Base-by-base conservation (phyloP, 2,329 filamentous ascomycete genomes). In the Curvularia spicifera region DNA sequence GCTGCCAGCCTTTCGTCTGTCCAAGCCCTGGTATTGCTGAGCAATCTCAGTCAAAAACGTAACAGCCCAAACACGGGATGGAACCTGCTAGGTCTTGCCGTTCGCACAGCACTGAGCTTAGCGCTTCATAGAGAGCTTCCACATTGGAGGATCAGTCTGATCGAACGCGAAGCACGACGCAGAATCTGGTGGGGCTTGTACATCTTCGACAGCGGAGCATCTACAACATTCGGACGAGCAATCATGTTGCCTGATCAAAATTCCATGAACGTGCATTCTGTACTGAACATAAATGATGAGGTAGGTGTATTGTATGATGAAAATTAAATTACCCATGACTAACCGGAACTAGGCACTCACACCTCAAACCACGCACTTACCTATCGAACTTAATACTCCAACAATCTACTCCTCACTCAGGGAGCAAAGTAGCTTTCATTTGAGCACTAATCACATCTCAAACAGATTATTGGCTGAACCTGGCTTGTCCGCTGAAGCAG, bases 201-300 rank as follows among this genome's bases (percentile, higher is more conserved):
- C 28, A 68, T 70, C 8, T 70, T 70, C 46, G 68, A 70, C 28
- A 70, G 68, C 39, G 68, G 68, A 22, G 68, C 68, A 12, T 70
- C 68, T 20, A 70, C 65, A 1, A 70, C 68, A 8, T 69, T 70
- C 18, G 68, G 66, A 7, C 60, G 68, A 42, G 63, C 66, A 1
- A 60, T 70, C 22, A 68, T 70, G 66, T 46, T 70, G 15, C 68
- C 68, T 26, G 66, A 70, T 43, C 63, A 65, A 29, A 66, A 69
- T 28, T 64, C 63, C 1, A 69, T 70, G 68, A 68, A 69, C 31
- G 68, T 70, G 1, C 68, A 70, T 46, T 42, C 59, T 0, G 66
- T 69, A 12, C 54, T 70, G 18, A 70, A 70, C 18, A 59, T 70
- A 5, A 59, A 63, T 3, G 66, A 69, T 40, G 66, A 65, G 46